Evolutionary conservation across 441 rosid species (phyloP), one percentile per base, ranked within the genome.

Genomic region (Syzygium syzygioides): DNA sequence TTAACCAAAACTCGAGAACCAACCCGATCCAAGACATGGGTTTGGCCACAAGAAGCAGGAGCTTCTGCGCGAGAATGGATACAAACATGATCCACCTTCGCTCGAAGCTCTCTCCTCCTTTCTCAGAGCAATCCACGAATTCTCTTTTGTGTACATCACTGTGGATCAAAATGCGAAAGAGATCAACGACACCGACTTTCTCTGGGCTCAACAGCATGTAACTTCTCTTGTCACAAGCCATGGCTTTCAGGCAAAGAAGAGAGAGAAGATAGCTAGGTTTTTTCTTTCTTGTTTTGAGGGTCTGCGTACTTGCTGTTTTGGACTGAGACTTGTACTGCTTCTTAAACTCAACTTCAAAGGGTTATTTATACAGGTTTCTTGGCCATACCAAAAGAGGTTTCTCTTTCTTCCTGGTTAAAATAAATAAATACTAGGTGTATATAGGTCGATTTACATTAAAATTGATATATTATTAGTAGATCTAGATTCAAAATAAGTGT

Each of bases 201-300:
- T 87, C 55, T 18, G 86, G 86, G 41, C 64, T 79, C 41, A 87
- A 64, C 15, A 76, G 86, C 89, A 87, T 30, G 89, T 87, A 56
- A 4, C 28, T 28, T 53, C 89, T 87, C 66, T 87, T 79, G 45
- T 66, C 45, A 34, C 45, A 32, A 32, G 79, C 79, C 79, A 66
- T 66, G 79, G 79, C 79, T 4, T 32, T 32, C 14, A 32, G 79
- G 79, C 45, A 66, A 66, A 32, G 79, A 32, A 37, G 79, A 66
- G 79, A 10, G 79, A 32, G 45, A 66, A 4, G 79, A 66, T 66
- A 10, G 79, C 45, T 19, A 9, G 45, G 79, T 18, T 66, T 66
- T 18, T 66, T 37, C 10, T 9, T 66, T 1, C 18, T 8, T 17
- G 6, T 15, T 55, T 55, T 55, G 57, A 55, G 25, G 57, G 57